Conservation (phyloP, 306 rosid genomes). For the Prunus padus region DNA sequence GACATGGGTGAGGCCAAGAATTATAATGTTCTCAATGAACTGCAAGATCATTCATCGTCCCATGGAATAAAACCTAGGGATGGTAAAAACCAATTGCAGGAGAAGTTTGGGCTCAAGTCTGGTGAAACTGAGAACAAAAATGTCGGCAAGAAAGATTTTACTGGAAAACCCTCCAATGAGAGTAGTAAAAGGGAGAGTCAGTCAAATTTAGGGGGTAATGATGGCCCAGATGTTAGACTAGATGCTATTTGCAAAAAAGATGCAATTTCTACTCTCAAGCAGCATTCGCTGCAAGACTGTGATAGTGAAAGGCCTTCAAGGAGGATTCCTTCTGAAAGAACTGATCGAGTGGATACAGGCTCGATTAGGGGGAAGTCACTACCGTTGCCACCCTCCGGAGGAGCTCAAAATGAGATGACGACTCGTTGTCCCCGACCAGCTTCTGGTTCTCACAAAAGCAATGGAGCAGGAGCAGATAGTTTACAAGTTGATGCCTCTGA, state of each 20-base stretch:
- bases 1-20: slow-evolving; percentile 47
- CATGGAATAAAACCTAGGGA: slow-evolving; percentile 49
- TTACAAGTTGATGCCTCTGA: slow-evolving; percentile 52
- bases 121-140: slow-evolving; percentile 48
- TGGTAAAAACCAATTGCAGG: slow-evolving; percentile 58
- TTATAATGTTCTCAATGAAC: slow-evolving; percentile 45
- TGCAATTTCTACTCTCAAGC: slow-evolving; percentile 37
- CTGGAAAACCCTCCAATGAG: slow-evolving; percentile 41
- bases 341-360: slow-evolving; percentile 55
- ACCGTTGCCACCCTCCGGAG: slow-evolving; percentile 57
- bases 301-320: slow-evolving; percentile 60
- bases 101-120: slow-evolving; percentile 50
- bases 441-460: slow-evolving; percentile 54
- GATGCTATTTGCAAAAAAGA: slow-evolving; percentile 47
- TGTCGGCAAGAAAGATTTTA: slow-evolving; percentile 46
- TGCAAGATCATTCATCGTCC: slow-evolving; percentile 41
- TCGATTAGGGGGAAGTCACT: slow-evolving; percentile 52
- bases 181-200: slow-evolving; percentile 53
- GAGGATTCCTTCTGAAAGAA: slow-evolving; percentile 50
- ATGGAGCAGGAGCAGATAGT: slow-evolving; percentile 41
- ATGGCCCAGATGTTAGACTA: slow-evolving; percentile 41
- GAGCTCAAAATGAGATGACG: slow-evolving; percentile 44
- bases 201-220: slow-evolving; percentile 38
- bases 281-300: slow-evolving; percentile 53
- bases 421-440: slow-evolving; percentile 51